Evolutionary conservation across 164 flowering plant genomes (phyloP).

Genomic region (Magnolia officinalis): DNA sequence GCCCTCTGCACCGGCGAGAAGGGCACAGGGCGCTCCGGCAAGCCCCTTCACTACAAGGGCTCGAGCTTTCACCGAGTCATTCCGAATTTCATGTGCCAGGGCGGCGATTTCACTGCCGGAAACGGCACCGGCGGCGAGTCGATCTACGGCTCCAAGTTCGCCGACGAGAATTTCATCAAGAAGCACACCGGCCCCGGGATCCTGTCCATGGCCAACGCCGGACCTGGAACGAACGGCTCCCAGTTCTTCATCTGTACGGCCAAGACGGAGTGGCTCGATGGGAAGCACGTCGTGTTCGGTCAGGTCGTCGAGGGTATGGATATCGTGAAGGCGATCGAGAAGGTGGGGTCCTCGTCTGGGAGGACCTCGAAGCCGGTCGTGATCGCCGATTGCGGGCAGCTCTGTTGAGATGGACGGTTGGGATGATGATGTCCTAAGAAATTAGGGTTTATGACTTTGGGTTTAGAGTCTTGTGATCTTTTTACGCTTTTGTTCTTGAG

Average conservation of each 20-base stretch:
- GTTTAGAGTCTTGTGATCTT: background rate
- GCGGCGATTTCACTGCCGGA: slow-evolving; percentile 44
- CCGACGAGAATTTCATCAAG: slow-evolving; percentile 48
- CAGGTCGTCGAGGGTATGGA: slow-evolving; percentile 40
- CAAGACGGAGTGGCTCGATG: slow-evolving; percentile 41
- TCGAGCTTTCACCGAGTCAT: slow-evolving; percentile 38
- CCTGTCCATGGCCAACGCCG: slow-evolving; percentile 51
- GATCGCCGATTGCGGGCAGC: slow-evolving; percentile 42
- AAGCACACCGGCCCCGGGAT: slow-evolving; percentile 50
- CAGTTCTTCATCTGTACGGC: slow-evolving; percentile 48
- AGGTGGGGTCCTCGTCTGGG: slow-evolving; percentile 34
- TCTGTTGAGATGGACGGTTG: slow-evolving; percentile 9
- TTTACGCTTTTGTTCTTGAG: background rate
- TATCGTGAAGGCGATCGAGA: slow-evolving; percentile 40
- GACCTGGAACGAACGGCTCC: slow-evolving; percentile 39
- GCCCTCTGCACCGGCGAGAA: slow-evolving; percentile 93
- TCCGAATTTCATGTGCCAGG: slow-evolving; percentile 44
- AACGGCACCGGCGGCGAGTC: slow-evolving; percentile 48
- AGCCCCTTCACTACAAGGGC: slow-evolving; percentile 42
- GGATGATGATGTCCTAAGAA: background rate
- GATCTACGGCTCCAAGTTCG: slow-evolving; percentile 44
- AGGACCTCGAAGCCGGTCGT: slow-evolving; percentile 25
- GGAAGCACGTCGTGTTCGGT: slow-evolving; percentile 47
- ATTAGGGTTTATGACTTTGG: background rate
- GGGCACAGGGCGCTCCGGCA: slow-evolving; percentile 29